phyloP scores from a whole-genome alignment of 805 yeast species.

The Zygosaccharomyces bailii region DNA sequence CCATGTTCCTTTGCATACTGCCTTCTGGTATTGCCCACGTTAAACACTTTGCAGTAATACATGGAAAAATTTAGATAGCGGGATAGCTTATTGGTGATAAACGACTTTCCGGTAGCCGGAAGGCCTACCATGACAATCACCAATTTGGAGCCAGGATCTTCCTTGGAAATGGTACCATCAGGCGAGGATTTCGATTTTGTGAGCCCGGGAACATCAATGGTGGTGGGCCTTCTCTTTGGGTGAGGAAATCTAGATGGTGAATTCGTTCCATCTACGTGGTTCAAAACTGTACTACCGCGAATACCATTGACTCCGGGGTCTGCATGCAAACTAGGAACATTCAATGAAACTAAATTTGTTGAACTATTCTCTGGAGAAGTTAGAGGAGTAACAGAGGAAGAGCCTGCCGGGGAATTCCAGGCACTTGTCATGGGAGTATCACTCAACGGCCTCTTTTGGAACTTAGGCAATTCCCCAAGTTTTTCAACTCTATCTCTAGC shows the following conservation, averaged over 20 bases:
- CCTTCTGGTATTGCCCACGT: slow-evolving; percentile 93
- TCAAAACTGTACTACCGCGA: background rate
- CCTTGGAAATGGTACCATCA: slow-evolving; percentile 59
- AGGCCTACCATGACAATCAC: slow-evolving; percentile 96
- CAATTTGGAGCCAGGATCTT: slow-evolving; percentile 75
- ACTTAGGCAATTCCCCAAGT: slow-evolving; percentile 42
- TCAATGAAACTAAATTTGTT: slow-evolving; percentile 12
- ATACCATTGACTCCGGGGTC: background rate
- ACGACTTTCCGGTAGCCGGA: slow-evolving; percentile 94
- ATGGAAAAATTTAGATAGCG: slow-evolving; percentile 92
- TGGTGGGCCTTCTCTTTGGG: slow-evolving; percentile 61
- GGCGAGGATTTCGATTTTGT: slow-evolving; percentile 78
- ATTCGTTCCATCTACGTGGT: slow-evolving; percentile 9
- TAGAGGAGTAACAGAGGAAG: slow-evolving; percentile 33
- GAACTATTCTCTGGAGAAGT: slow-evolving; percentile 32
- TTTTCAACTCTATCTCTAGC: slow-evolving; percentile 3
- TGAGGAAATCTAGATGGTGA: slow-evolving; percentile 32
- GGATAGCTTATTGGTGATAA: slow-evolving; percentile 85
- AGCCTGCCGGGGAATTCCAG: slow-evolving; percentile 49
- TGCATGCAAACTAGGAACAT: slow-evolving; percentile 4
- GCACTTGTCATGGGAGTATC: slow-evolving; percentile 69
- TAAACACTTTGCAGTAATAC: slow-evolving; percentile 84
- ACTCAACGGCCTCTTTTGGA: slow-evolving; percentile 67
- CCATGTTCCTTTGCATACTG: slow-evolving; percentile 47
- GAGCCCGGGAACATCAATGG: slow-evolving; percentile 89